A percentile compares a stretch with the other conserved stretches of the same genome.
These are phyloP conservation scores for Cardamine occulta DNA, from an alignment of 345 rosid species.

Conservation along the genomic window DNA sequence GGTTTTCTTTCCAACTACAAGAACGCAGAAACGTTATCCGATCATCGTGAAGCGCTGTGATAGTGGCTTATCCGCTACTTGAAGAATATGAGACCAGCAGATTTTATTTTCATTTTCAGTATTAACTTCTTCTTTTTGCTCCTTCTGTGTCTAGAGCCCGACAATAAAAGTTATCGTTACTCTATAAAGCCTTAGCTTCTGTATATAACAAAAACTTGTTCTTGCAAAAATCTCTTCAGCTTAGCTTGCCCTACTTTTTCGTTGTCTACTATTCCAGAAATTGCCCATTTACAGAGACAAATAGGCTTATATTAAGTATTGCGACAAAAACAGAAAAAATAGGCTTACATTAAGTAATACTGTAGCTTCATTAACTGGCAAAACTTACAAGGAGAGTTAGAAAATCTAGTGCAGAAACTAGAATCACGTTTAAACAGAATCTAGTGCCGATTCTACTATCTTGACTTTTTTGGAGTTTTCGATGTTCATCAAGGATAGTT, in stretches of 20 bases:
- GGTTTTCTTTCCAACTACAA: slow-evolving; percentile 89
- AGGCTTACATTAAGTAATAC: neutral
- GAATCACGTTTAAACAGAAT: neutral
- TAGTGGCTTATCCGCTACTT: slow-evolving; percentile 29
- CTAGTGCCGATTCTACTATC: slow-evolving; percentile 66
- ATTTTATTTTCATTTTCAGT: slow-evolving; percentile 27
- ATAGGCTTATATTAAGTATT: no score
- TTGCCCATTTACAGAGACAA: neutral
- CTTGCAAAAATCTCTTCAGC: slow-evolving; percentile 18
- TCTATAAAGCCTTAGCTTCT: slow-evolving; percentile 24
- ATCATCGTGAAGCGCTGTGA: slow-evolving; percentile 62
- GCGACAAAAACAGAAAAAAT: no score
- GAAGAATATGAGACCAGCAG: neutral
- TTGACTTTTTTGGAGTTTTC: slow-evolving; percentile 71
- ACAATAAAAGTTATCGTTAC: slow-evolving; percentile 34
- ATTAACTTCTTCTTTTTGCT: slow-evolving; percentile 33
- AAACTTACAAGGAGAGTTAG: slow-evolving; percentile 28
- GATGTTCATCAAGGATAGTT: slow-evolving; percentile 71
- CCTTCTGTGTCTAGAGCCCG: slow-evolving; percentile 23
- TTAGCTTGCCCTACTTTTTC: neutral
- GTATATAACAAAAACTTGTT: slow-evolving; percentile 21
- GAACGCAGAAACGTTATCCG: slow-evolving; percentile 91
- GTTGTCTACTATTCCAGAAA: neutral
- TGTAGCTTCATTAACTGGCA: slow-evolving; percentile 9
- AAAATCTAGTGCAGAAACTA: slow-evolving; percentile 7